These are phyloP conservation scores for Penicillium sp. DNA, from an alignment of 2,329 filamentous ascomycete species.

Conservation along the genomic window DNA sequence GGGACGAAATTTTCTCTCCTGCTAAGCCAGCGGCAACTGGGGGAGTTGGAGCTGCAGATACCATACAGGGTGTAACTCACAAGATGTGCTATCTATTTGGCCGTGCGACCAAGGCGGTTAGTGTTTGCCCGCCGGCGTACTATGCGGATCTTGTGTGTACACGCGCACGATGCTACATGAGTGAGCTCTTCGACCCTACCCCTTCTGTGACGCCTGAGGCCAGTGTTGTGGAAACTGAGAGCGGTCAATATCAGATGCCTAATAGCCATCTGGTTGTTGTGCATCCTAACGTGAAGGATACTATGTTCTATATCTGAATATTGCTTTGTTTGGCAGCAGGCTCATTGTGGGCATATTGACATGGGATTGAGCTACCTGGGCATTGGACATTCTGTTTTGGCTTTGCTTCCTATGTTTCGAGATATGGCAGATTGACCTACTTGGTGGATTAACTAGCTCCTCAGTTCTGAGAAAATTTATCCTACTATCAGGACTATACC, in stretches of 20 bases:
- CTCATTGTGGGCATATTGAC: neutral
- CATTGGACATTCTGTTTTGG: neutral
- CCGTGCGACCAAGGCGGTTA: slow-evolving; percentile 82
- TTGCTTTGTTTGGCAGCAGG: neutral
- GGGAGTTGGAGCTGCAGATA: slow-evolving; percentile 63
- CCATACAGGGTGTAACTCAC: slow-evolving; percentile 72
- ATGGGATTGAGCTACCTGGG: neutral
- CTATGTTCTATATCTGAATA: slow-evolving; percentile 2
- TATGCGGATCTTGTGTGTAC: slow-evolving; percentile 68
- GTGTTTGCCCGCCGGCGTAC: slow-evolving; percentile 83
- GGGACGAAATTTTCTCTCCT: slow-evolving; percentile 67
- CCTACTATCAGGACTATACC: no score
- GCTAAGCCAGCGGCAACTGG: slow-evolving; percentile 30
- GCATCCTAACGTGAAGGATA: neutral
- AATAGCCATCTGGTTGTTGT: neutral
- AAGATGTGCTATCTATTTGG: slow-evolving; percentile 81
- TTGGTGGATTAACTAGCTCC: no score
- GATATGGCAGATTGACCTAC: neutral
- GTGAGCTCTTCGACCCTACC: slow-evolving; percentile 54
- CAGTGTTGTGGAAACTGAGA: neutral
- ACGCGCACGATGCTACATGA: slow-evolving; percentile 66
- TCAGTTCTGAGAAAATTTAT: no score
- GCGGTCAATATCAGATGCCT: neutral
- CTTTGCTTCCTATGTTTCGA: neutral
- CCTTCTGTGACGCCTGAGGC: neutral